Evolutionary conservation across 225 moss, liverwort and hornwort species (phyloP), one percentile per base, ranked within the genome.

Genomic region (Asterella californica): DNA sequence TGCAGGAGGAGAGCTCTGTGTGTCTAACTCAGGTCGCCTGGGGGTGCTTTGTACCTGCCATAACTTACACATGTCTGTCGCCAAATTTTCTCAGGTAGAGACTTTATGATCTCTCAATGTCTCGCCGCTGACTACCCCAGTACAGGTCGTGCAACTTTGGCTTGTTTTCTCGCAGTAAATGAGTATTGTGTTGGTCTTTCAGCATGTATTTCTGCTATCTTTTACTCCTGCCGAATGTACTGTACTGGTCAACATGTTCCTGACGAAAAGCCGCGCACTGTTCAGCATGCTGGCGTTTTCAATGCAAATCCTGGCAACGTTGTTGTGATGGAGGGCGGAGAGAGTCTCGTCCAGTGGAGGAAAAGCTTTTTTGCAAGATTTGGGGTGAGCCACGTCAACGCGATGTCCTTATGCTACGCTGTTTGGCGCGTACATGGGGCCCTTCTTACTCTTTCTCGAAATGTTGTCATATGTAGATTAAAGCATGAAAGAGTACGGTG

Each of bases 21-120:
- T 96, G 74, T 90, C 92, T 67, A 88, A 92, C 70, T 74, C 79
- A 29, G 90, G 96, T 78, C 91, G 94, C 74, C 83, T 96, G 81
- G 96, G 96, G 64, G 92, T 94, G 69, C 85, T 90, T 81, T 96
- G 96, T 85, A 82, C 86, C 74, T 96, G 96, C 83, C 96, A 96
- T 78, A 79, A 81, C 80, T 80, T 78, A 70, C 90, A 82, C 60
- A 96, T 94, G 92, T 94, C 96, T 72, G 96, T 96, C 74, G 81
- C 88, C 70, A 96, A 86, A 80, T 96, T 96, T 63, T 84, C 89
- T 59, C 90, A 92, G 92, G 96, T 96, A 89, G 62, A 55, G 30
- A 52, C n/a, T 30, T 19, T 33, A 50, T 30, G 12, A 33, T 18
- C 32, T 45, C 10, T 10, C 6, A 4, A n/a, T 73, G 50, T 49